A percentile compares a stretch with the other conserved stretches of the same genome.
Conservation (phyloP, 345 rosid species). For the Lepidium africanum region DNA sequence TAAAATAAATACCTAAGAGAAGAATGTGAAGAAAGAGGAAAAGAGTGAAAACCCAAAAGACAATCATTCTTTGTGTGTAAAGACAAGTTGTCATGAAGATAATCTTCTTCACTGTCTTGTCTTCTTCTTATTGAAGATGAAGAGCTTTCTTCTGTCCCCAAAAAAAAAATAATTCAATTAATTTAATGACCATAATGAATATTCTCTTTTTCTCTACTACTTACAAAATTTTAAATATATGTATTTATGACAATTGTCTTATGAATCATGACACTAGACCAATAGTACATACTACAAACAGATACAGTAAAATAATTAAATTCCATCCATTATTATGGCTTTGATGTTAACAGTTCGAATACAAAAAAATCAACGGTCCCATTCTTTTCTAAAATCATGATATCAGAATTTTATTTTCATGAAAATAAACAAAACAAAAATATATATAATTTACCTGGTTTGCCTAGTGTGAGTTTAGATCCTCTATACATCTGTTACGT, state of each 20-base stretch:
- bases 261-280: constrained; percentile 33
- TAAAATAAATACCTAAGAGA: constrained; percentile 17
- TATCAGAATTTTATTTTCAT: neutral
- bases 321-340: constrained; percentile 21
- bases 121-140: constrained; percentile 32
- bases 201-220: constrained; percentile 4
- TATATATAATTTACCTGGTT: constrained; percentile 59
- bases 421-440: constrained; percentile 8
- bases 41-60: constrained; percentile 27
- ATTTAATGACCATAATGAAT: neutral
- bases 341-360: constrained; percentile 24
- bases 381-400: constrained; percentile 2
- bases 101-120: constrained; percentile 30
- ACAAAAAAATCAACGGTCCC: constrained; percentile 11
- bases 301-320: constrained; percentile 25
- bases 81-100: constrained; percentile 26
- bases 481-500: constrained; percentile 82
- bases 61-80: constrained; percentile 30
- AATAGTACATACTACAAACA: constrained; percentile 29
- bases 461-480: constrained; percentile 62
- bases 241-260: constrained; percentile 26
- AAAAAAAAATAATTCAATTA: neutral
- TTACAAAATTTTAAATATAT: neutral
- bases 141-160: constrained; percentile 20
- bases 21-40: constrained; percentile 29